Percentiles rank a stretch among this genome's conserved stretches.
phyloP scores from a whole-genome alignment of 2,329 filamentous ascomycete species.

The Epichloe amarillans region DNA sequence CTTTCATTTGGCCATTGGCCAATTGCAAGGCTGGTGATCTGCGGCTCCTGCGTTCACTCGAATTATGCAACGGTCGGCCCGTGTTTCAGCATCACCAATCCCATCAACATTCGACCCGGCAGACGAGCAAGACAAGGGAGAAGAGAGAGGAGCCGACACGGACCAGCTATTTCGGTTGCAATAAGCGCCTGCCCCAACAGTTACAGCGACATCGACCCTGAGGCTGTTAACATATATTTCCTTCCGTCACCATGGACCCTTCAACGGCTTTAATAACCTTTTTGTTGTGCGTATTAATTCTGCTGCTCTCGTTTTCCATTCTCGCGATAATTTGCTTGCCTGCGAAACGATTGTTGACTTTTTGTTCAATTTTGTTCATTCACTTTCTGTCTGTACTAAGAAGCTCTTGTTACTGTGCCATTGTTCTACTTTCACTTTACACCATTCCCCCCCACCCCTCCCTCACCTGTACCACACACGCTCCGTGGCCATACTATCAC shows the following conservation, averaged over 20 bases:
- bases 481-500: background rate
- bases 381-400: background rate
- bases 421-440: background rate
- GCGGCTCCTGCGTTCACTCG: slow-evolving; percentile 7
- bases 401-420: background rate
- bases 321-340: background rate
- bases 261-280: slow-evolving; percentile 56
- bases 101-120: background rate
- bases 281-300: slow-evolving; percentile 39
- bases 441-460: background rate
- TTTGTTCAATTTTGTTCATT: background rate
- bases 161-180: background rate
- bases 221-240: background rate
- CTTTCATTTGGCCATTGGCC: slow-evolving; percentile 6
- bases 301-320: background rate
- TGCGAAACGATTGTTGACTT: background rate
- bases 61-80: slow-evolving; percentile 6
- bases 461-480: background rate
- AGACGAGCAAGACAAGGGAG: background rate
- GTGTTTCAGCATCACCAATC: slow-evolving; percentile 7
- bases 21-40: slow-evolving; percentile 3
- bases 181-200: background rate
- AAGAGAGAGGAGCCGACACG: background rate
- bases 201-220: background rate
- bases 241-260: slow-evolving; percentile 35